Evolutionary conservation across 306 rosid genomes (phyloP), one percentile per base, ranked within the genome.

Genomic region (Erythrophleum fordii): DNA sequence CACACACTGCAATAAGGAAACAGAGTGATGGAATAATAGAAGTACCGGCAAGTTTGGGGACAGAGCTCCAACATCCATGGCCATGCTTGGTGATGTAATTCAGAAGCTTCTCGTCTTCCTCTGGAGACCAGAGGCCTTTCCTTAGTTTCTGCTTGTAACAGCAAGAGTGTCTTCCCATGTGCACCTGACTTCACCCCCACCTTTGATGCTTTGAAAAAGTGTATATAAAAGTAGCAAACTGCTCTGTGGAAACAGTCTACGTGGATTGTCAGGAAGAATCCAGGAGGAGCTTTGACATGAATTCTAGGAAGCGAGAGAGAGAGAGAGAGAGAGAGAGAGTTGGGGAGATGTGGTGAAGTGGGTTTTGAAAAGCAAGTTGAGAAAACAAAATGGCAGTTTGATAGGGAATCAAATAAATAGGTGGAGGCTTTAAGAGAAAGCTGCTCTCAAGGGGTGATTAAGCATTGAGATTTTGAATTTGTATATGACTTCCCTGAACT

Each of bases 11-110:
- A 46, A 12, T 28, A 53, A 42, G 22, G 70, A 42, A 41, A 59
- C 26, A 51, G 17, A 77, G 37, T 8, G 53, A 28, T 17, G 53
- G 22, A 17, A 35, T 0, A 44, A 18, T 69, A 20, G 45, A 68
- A 56, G 51, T 75, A 90, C 98, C 97, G 56, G 98, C 97, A 2
- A 95, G 92, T 81, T 95, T 95, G 39, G 98, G 98, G 72, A 95
- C 98, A 12, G 97, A 90, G 66, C 98, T 95, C 98, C 98, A 95
- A 80, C 98, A 95, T 62, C 98, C 98, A 91, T 90, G 98, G 69
- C 98, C 98, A 72, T 92, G 90, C 62, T 90, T 91, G 67, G 95
- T 95, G 81, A 95, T 92, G 79, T 95, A 86, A 81, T 89, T 86
- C 51, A 90, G 75, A 67, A 95, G 98, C 82, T 95, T 95, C 82